A percentile compares a stretch with the other conserved stretches of the same genome.
Evolutionary conservation across 1,284 basidiomycete genomes (phyloP).

Genomic region (Coniferiporia sulphurascens): DNA sequence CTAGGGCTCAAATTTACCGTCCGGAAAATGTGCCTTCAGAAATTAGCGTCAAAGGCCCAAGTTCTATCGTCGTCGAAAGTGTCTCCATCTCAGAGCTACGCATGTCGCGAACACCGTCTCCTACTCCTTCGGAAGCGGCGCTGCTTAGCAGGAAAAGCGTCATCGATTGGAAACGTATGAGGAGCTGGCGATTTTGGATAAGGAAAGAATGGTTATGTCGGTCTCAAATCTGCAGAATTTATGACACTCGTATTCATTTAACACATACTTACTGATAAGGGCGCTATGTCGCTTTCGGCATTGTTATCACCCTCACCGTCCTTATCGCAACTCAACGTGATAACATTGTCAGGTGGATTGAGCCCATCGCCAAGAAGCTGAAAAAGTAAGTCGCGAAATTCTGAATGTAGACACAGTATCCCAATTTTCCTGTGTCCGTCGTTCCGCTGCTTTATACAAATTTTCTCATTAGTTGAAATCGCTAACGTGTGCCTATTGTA

Average conservation of each 20-base stretch:
- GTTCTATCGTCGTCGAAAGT: neutral
- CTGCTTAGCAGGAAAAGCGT: conserved; percentile 27
- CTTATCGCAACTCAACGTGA: conserved; percentile 51
- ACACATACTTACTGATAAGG: neutral
- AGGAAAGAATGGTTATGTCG: conserved; percentile 40
- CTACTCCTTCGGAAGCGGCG: conserved; percentile 35
- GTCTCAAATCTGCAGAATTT: neutral
- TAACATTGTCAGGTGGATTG: conserved; percentile 55
- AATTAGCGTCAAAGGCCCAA: neutral
- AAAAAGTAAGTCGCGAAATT: conserved; percentile 25
- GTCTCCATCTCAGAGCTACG: neutral
- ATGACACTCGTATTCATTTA: neutral
- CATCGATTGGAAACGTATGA: conserved; percentile 41
- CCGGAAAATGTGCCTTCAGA: neutral
- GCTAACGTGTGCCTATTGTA: conserved; percentile 8
- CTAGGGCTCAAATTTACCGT: no score
- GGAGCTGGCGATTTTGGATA: conserved; percentile 34
- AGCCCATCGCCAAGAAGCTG: conserved; percentile 50
- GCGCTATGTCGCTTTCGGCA: neutral
- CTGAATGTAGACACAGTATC: no score
- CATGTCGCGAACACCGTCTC: conserved; percentile 32
- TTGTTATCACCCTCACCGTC: conserved; percentile 33
- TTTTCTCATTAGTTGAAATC: no score
- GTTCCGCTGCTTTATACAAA: no score
- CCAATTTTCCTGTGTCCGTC: no score